Evolutionary conservation across 139 green algal species (phyloP).

Genomic region (Mychonastes homosphaera): DNA sequence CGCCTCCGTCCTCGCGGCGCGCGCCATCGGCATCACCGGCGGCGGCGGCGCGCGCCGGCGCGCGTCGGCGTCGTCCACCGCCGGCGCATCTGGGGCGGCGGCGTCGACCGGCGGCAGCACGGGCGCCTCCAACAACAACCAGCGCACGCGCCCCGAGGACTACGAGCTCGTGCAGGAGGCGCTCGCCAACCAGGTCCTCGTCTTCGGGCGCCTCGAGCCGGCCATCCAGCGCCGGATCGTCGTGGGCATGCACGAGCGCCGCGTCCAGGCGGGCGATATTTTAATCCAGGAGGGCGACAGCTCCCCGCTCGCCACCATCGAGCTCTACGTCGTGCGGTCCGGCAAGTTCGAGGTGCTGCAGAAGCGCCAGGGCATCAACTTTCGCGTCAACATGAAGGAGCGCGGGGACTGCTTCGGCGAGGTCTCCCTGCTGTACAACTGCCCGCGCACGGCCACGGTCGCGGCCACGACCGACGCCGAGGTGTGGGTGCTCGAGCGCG

Average conservation of each 20-base stretch:
- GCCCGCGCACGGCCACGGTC: slow-evolving; percentile 74
- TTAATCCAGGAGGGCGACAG: slow-evolving; percentile 87
- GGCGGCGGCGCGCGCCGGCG: background rate
- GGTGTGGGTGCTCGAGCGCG: slow-evolving; percentile 85
- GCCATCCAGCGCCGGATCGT: slow-evolving; percentile 57
- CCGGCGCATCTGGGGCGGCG: background rate
- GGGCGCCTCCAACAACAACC: background rate
- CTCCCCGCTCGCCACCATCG: slow-evolving; percentile 57
- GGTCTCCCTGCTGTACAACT: slow-evolving; percentile 86
- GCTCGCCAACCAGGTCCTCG: slow-evolving; percentile 65
- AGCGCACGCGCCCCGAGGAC: too few relatives aligned
- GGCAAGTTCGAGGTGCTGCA: slow-evolving; percentile 90
- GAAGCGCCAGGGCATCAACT: slow-evolving; percentile 68
- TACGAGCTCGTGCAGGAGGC: slow-evolving; percentile 35
- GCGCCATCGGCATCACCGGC: background rate
- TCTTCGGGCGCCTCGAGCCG: slow-evolving; percentile 69
- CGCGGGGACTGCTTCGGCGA: slow-evolving; percentile 83
- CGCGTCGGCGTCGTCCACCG: background rate
- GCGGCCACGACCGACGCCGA: slow-evolving; percentile 66
- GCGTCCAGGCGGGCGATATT: slow-evolving; percentile 62
- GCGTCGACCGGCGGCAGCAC: background rate
- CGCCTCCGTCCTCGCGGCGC: background rate
- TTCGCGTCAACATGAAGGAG: slow-evolving; percentile 82
- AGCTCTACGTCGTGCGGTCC: slow-evolving; percentile 88
- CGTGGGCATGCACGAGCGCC: slow-evolving; percentile 51